Conservation (phyloP, 495 filamentous ascomycete species). For the Sabuloglossum arenarium region DNA sequence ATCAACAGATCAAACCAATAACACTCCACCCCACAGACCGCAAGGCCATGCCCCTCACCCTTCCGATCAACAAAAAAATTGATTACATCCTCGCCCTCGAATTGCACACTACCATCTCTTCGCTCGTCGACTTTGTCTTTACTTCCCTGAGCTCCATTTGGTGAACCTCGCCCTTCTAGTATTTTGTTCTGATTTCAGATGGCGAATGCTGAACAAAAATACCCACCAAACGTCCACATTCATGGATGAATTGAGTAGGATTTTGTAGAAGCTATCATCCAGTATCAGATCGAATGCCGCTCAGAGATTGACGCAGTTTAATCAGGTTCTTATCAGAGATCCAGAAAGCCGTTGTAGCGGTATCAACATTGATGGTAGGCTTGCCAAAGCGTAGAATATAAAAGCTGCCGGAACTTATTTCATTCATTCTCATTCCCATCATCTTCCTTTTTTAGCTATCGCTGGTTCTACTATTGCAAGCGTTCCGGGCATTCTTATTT, state of each 20-base stretch:
- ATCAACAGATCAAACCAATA: too few relatives aligned
- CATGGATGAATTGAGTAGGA: background rate
- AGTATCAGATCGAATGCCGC: background rate
- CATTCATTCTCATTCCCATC: too few relatives aligned
- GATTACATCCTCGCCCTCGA: too few relatives aligned
- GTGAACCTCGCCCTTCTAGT: constrained; percentile 1
- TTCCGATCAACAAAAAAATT: too few relatives aligned
- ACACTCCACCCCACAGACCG: too few relatives aligned
- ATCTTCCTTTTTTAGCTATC: too few relatives aligned
- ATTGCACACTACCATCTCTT: too few relatives aligned
- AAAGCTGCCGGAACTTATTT: too few relatives aligned
- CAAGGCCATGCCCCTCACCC: too few relatives aligned
- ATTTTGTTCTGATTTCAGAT: background rate
- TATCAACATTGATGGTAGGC: constrained; percentile 5
- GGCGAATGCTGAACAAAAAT: constrained; percentile 3
- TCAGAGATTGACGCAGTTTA: background rate
- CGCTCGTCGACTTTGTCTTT: too few relatives aligned
- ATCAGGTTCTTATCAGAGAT: background rate
- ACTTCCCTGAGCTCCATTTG: background rate
- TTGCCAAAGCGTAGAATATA: constrained; percentile 6
- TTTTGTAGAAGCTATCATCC: background rate
- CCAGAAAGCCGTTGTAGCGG: constrained; percentile 6
- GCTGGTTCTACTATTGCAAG: too few relatives aligned
- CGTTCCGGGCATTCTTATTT: too few relatives aligned
- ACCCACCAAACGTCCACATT: constrained; percentile 1